Conservation (phyloP, 768 basidiomycete species). For the Hypsizygus marmoreus region DNA sequence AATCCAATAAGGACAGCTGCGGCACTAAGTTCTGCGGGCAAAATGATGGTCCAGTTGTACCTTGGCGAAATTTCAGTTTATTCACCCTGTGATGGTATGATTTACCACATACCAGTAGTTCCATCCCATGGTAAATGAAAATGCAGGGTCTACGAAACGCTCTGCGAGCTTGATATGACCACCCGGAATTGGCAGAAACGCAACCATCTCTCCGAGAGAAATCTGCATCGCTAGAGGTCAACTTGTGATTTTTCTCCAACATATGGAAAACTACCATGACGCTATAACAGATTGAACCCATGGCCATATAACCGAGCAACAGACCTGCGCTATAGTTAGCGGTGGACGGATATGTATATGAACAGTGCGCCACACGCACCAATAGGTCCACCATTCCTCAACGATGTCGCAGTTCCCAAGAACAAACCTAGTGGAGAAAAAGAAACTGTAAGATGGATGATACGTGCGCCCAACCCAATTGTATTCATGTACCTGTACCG, state of each 20-base stretch:
- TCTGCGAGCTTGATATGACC: slow-evolving; percentile 81
- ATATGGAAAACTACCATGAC: slow-evolving; percentile 57
- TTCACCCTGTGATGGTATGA: background rate
- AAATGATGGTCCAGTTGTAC: slow-evolving; percentile 65
- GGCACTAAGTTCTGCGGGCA: slow-evolving; percentile 75
- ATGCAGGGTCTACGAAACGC: slow-evolving; percentile 77
- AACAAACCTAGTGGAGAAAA: slow-evolving; percentile 46
- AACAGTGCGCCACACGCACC: slow-evolving; percentile 36
- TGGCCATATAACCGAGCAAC: slow-evolving; percentile 64
- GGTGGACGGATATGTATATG: background rate
- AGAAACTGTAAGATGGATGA: too few relatives aligned
- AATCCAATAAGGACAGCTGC: slow-evolving; percentile 76
- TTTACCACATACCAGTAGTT: slow-evolving; percentile 42
- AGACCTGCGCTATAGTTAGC: slow-evolving; percentile 41
- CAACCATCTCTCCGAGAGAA: slow-evolving; percentile 75
- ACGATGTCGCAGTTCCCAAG: slow-evolving; percentile 57
- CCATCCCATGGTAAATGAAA: slow-evolving; percentile 62
- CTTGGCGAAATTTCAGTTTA: slow-evolving; percentile 18
- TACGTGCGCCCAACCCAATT: background rate
- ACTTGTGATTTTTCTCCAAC: background rate
- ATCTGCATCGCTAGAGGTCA: slow-evolving; percentile 37
- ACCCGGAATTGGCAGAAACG: slow-evolving; percentile 77
- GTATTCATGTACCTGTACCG: slow-evolving; percentile 50
- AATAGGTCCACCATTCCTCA: slow-evolving; percentile 64
- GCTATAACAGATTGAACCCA: slow-evolving; percentile 70